Conservation (phyloP, 2,329 filamentous ascomycete species). For the Botrytis sinoallii region DNA sequence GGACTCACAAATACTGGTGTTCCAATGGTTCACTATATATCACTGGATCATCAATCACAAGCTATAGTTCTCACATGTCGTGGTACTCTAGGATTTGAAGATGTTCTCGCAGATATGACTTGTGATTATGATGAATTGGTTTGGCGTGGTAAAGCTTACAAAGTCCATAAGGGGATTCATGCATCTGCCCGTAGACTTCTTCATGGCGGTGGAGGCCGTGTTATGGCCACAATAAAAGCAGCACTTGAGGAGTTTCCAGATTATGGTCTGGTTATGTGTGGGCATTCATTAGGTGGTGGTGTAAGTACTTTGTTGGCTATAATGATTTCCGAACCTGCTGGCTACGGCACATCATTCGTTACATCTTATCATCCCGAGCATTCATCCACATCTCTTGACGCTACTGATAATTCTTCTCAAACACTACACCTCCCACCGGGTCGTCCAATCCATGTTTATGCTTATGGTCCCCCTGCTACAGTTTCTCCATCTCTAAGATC, state of each 20-base stretch:
- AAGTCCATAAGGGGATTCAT: constrained; percentile 56
- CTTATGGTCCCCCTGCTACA: constrained; percentile 71
- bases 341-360: constrained; percentile 43
- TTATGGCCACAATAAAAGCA: constrained; percentile 51
- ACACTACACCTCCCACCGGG: constrained; percentile 58
- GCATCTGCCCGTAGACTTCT: constrained; percentile 52
- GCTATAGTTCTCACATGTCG: constrained; percentile 54
- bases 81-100: constrained; percentile 55
- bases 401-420: constrained; percentile 26
- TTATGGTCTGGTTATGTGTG: constrained; percentile 55
- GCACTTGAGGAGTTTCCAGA: constrained; percentile 53
- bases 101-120: constrained; percentile 56
- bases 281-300: constrained; percentile 54
- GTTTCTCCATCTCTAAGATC: constrained; percentile 68
- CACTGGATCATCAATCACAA: constrained; percentile 55
- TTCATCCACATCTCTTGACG: constrained; percentile 55
- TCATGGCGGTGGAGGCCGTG: constrained; percentile 47
- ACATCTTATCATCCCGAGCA: constrained; percentile 69
- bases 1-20: constrained; percentile 51
- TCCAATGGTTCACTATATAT: constrained; percentile 55
- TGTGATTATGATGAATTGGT: constrained; percentile 52
- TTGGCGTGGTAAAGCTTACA: constrained; percentile 50
- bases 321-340: constrained; percentile 48
- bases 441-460: constrained; percentile 74
- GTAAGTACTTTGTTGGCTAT: constrained; percentile 55